Evolutionary conservation across 805 yeast genomes (phyloP).

Genomic region (Kodamaea jinghongensis): DNA sequence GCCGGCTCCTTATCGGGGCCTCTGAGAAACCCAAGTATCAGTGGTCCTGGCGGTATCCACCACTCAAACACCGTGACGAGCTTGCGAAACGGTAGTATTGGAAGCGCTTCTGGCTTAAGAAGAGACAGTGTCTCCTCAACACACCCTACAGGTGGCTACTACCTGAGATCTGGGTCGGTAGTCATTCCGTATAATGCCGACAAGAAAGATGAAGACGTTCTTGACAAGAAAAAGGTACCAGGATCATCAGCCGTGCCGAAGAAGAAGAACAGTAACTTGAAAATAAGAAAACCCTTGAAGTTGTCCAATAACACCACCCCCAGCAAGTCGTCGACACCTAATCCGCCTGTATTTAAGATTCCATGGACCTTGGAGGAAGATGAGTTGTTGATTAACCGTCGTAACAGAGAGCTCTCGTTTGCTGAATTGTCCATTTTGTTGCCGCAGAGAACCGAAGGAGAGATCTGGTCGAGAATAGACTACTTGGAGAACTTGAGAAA

Average conservation of each 20-base stretch:
- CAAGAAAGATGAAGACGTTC: slow-evolving; percentile 23
- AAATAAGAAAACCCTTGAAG: slow-evolving; percentile 8
- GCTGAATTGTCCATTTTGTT: slow-evolving; percentile 72
- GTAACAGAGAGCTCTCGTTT: slow-evolving; percentile 58
- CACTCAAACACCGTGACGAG: slow-evolving; percentile 36
- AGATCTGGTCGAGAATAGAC: slow-evolving; percentile 62
- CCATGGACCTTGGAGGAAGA: slow-evolving; percentile 71
- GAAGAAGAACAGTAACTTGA: slow-evolving; percentile 1
- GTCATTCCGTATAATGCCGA: slow-evolving; percentile 35
- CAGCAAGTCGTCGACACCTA: slow-evolving; percentile 5
- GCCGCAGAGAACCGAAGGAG: slow-evolving; percentile 72
- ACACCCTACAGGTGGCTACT: slow-evolving; percentile 20
- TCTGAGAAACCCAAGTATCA: slow-evolving; percentile 34
- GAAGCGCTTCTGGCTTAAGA: slow-evolving; percentile 14
- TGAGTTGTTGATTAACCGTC: slow-evolving; percentile 54
- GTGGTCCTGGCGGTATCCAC: slow-evolving; percentile 36
- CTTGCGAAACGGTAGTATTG: slow-evolving; percentile 40
- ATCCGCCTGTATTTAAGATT: slow-evolving; percentile 24
- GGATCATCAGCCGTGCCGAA: background rate
- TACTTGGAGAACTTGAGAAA: slow-evolving; percentile 39
- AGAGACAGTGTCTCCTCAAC: slow-evolving; percentile 11
- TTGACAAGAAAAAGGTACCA: slow-evolving; percentile 17
- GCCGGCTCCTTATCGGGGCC: slow-evolving; percentile 42
- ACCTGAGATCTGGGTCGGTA: slow-evolving; percentile 36
- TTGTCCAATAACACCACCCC: background rate